Percentiles rank a stretch among this genome's conserved stretches.
These are phyloP conservation scores for Ganoderma lingzhi DNA, from an alignment of 1,284 basidiomycete species.

Conservation along the genomic window DNA sequence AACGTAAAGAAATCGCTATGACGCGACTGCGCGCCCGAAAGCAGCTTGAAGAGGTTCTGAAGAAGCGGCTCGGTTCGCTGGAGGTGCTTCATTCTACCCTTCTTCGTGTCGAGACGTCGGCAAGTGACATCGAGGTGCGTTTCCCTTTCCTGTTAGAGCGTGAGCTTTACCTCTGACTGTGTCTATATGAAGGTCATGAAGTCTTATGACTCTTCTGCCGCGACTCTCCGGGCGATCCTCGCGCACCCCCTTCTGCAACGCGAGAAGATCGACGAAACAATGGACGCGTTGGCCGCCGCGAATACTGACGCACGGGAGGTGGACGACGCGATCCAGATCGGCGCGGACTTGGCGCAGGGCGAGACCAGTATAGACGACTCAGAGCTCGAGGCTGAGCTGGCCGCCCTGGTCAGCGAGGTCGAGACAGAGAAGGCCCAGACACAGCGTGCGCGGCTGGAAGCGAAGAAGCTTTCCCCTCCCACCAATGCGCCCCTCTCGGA, in stretches of 20 bases:
- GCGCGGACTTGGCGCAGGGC: constrained; percentile 64
- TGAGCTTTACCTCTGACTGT: not conserved
- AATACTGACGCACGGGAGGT: constrained; percentile 86
- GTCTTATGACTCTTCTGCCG: constrained; percentile 83
- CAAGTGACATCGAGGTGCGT: constrained; percentile 85
- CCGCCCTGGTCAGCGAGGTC: constrained; percentile 57
- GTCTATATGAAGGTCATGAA: constrained; percentile 74
- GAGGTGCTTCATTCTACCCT: constrained; percentile 82
- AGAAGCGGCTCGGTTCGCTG: constrained; percentile 77
- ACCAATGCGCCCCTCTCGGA: constrained; percentile 4
- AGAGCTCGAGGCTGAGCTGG: constrained; percentile 70
- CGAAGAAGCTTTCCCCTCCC: constrained; percentile 15
- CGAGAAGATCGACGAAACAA: constrained; percentile 83
- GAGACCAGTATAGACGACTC: constrained; percentile 61
- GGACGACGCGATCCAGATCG: constrained; percentile 78
- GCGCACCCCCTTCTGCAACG: constrained; percentile 82
- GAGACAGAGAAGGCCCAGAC: constrained; percentile 49
- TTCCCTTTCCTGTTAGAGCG: not conserved
- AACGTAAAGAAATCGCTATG: constrained; percentile 78
- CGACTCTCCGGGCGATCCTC: constrained; percentile 80
- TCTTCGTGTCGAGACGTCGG: constrained; percentile 86
- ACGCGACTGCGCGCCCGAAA: constrained; percentile 84
- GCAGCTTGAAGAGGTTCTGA: constrained; percentile 79
- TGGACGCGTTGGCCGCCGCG: constrained; percentile 87
- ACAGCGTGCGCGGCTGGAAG: constrained; percentile 24